These are phyloP conservation scores for Elaeagnus macrophylla DNA, from an alignment of 306 rosid genomes.

Conservation along the genomic window DNA sequence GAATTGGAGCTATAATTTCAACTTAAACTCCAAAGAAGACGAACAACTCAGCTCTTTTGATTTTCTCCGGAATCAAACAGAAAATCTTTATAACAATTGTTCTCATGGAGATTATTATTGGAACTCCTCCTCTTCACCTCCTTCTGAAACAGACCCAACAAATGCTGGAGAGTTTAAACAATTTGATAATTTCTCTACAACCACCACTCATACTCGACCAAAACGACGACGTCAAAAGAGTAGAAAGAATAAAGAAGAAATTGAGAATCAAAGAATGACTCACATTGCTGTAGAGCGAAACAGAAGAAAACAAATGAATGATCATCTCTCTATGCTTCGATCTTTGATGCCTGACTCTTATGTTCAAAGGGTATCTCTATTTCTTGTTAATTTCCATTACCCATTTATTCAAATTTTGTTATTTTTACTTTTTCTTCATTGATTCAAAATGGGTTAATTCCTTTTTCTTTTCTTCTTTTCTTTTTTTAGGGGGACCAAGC, in stretches of 20 bases:
- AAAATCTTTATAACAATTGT: constrained; percentile 4
- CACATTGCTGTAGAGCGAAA: constrained; percentile 96
- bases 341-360: constrained; percentile 85
- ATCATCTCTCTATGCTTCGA: constrained; percentile 83
- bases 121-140: constrained; percentile 17
- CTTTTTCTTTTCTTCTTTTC: neutral
- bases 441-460: neutral
- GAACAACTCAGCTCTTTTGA: constrained; percentile 14
- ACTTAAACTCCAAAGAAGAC: constrained; percentile 10
- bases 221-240: constrained; percentile 59
- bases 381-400: neutral
- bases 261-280: constrained; percentile 94
- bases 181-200: constrained; percentile 18
- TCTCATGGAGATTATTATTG: constrained; percentile 25
- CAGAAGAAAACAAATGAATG: constrained; percentile 85
- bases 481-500: constrained; percentile 80
- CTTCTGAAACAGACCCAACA: constrained; percentile 18
- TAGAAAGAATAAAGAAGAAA: constrained; percentile 72
- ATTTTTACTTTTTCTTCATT: neutral
- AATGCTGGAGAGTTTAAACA: constrained; percentile 12
- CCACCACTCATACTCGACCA: constrained; percentile 25
- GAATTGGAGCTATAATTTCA: constrained; percentile 22
- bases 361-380: constrained; percentile 68
- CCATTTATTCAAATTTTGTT: neutral
- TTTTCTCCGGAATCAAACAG: constrained; percentile 50